Evolutionary conservation across 345 rosid species (phyloP).

Genomic region (Lumnitzera littorea): DNA sequence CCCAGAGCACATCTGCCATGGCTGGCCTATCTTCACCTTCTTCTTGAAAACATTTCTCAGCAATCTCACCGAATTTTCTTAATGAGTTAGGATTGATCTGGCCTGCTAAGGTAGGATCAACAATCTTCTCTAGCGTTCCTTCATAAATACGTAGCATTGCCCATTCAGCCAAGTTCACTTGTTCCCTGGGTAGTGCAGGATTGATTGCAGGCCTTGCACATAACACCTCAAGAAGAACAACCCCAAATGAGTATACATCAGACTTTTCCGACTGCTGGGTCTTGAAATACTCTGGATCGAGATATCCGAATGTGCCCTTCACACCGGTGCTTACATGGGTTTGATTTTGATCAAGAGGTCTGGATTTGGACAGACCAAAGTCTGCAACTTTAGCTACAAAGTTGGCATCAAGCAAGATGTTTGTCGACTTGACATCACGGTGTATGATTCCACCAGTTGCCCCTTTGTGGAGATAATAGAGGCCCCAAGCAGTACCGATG

Average conservation of each 20-base stretch:
- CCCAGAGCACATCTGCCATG: conserved; percentile 60
- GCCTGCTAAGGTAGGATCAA: conserved; percentile 27
- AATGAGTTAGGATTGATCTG: conserved; percentile 34
- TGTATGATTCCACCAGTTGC: conserved; percentile 37
- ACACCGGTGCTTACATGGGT: conserved; percentile 31
- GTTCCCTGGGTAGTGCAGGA: conserved; percentile 24
- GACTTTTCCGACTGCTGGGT: conserved; percentile 46
- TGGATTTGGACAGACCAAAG: conserved; percentile 46
- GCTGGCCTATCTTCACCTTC: conserved; percentile 37
- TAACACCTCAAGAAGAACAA: conserved; percentile 45
- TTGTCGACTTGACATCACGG: conserved; percentile 58
- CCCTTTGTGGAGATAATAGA: conserved; percentile 46
- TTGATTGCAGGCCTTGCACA: conserved; percentile 44
- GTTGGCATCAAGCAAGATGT: conserved; percentile 40
- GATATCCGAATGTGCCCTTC: conserved; percentile 53
- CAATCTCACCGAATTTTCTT: conserved; percentile 39
- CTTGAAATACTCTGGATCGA: conserved; percentile 47
- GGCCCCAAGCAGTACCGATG: conserved; percentile 48
- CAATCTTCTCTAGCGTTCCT: conserved; percentile 32
- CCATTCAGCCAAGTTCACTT: conserved; percentile 52
- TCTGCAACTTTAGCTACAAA: conserved; percentile 50
- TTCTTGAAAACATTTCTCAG: conserved; percentile 56
- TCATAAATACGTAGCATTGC: conserved; percentile 19
- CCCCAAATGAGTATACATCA: conserved; percentile 53
- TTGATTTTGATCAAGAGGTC: conserved; percentile 17